Evolutionary conservation across 371 early-diverging fungal species (phyloP), one percentile per base, ranked within the genome.

Genomic region (Mucor plumbeus): DNA sequence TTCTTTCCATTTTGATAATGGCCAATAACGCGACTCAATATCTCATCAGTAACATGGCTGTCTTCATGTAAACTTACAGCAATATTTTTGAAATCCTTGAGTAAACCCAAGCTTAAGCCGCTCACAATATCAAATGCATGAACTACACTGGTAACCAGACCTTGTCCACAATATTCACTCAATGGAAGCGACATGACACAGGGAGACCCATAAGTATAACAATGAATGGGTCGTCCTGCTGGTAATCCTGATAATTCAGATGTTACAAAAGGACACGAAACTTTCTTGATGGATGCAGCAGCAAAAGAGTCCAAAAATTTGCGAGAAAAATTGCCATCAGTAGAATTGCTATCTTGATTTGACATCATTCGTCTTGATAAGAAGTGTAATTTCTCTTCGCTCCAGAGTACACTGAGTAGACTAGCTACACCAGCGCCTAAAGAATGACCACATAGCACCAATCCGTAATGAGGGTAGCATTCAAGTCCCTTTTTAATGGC

Each of bases 381-480:
- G 54, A 70, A 79, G 5, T 74, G 76, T 36, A 70, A 63, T 62
- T 74, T 65, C 64, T 86, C 80, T 72, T 81, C 71, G 63, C 86
- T 75, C 95, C 93, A 94, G 11, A 94, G 68, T 6, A 94, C 76
- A 17, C 89, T 74, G 5, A 94, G 64, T 39, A 94, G 64, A 3
- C 88, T 77, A 0, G 91, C 91, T 5, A 94, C 93, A 5, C 94
- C 95, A 26, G 89, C 95, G 50, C 94, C 95, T 5, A 94, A 70
- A 3, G 90, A 90, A 67, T 94, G 95, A 0, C 95, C 95, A 40
- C 91, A 91, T 9, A 94, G 67, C 1, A 93, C 88, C 34, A 94
- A 80, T 0, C 92, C 92, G 68, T 93, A 94, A 26, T 84, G 81
- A 3, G 92, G 91, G 57, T 88, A 86, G 19, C 77, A 64, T 17